These are phyloP conservation scores for Tetrahymena elliotti DNA, from an alignment of 73 alveolate species.

Conservation along the genomic window DNA sequence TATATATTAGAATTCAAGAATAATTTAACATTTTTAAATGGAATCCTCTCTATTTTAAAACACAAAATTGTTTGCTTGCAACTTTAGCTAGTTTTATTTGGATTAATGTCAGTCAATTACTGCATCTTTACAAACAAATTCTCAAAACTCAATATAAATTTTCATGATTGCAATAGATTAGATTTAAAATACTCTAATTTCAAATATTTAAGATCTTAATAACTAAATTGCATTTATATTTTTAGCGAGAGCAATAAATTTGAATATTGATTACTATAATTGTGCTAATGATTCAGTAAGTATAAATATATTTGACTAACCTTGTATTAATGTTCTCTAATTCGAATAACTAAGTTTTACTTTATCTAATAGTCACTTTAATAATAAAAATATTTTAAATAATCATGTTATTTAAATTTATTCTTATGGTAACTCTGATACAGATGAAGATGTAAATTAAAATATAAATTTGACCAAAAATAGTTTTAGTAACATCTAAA, in stretches of 20 bases:
- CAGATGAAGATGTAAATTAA: neutral
- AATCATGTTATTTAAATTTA: neutral
- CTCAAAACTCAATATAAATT: neutral
- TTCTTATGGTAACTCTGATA: neutral
- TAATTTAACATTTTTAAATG: too few species aligned
- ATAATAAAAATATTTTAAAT: neutral
- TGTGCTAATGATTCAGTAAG: neutral
- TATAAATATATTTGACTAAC: neutral
- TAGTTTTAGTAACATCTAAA: neutral
- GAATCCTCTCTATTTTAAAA: neutral
- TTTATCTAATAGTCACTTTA: neutral
- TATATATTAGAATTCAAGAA: neutral
- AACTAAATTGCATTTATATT: neutral
- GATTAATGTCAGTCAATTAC: neutral
- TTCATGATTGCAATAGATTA: neutral
- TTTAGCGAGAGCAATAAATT: neutral
- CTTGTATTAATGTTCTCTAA: neutral
- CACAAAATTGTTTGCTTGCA: neutral
- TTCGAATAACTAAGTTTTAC: neutral
- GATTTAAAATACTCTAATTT: neutral
- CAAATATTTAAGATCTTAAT: neutral
- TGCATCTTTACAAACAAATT: neutral
- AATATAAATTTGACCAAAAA: neutral
- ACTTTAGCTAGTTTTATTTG: too few species aligned
- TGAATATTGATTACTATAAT: neutral